Evolutionary conservation across 2,329 filamentous ascomycete genomes (phyloP).

Genomic region (Fusarium haematococcum): DNA sequence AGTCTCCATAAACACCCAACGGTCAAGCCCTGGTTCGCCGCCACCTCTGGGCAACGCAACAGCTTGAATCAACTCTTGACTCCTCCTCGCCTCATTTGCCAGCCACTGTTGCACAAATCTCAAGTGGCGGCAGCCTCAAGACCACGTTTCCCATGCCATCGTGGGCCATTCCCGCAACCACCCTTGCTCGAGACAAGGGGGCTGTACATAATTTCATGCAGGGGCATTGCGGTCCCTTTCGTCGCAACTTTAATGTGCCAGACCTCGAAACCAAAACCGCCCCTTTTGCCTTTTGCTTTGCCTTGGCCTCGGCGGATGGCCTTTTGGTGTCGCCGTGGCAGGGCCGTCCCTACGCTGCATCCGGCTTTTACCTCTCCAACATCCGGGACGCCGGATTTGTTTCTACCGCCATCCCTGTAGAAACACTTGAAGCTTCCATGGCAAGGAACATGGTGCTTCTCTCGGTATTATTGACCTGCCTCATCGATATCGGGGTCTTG

Average conservation of each 20-base stretch:
- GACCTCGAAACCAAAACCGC: not conserved
- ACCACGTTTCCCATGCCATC: constrained; percentile 20
- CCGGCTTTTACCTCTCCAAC: constrained; percentile 12
- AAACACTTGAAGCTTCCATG: constrained; percentile 12
- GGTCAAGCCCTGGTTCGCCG: constrained; percentile 11
- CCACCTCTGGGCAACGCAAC: not conserved
- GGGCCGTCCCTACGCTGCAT: constrained; percentile 3
- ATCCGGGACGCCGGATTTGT: constrained; percentile 11
- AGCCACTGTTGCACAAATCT: constrained; percentile 25
- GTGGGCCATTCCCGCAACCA: not conserved
- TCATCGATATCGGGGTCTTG: not conserved
- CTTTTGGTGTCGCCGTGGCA: constrained; percentile 24
- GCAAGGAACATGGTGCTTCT: not conserved
- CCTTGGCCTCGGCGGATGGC: not conserved
- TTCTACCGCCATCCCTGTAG: constrained; percentile 3
- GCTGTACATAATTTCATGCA: constrained; percentile 36
- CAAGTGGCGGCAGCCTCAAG: constrained; percentile 26
- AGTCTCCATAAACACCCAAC: constrained; percentile 12
- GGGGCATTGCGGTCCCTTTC: constrained; percentile 26
- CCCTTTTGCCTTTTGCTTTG: not conserved
- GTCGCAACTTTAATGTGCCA: constrained; percentile 23
- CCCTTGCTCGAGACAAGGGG: constrained; percentile 17
- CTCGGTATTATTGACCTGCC: constrained; percentile 1
- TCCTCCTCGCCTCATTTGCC: not conserved
- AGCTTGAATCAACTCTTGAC: not conserved